Base-by-base conservation (phyloP, 768 basidiomycete genomes). In the Termitomyces titanicus region DNA sequence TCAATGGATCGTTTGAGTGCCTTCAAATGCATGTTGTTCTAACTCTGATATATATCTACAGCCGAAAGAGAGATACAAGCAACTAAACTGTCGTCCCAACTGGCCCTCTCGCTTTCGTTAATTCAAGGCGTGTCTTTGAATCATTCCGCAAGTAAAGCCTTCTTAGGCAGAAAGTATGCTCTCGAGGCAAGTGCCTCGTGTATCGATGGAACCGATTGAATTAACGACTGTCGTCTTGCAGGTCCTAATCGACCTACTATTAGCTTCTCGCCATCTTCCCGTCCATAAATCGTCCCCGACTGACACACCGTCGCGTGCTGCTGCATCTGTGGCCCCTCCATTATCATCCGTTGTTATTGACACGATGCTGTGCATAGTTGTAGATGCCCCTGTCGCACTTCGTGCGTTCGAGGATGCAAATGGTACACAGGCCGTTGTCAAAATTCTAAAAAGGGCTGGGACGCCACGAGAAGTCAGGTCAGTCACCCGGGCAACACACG, bases 381-480 rank as follows among this genome's bases (percentile, higher is more conserved):
- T 96, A 13, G 95, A 98, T 67, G 84, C 89, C 1, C 79, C 91
- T 0, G 61, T 69, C 7, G 85, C 92, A 6, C 70, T 94, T 13
- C 84, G 95, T 22, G 76, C 74, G 0, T 95, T 97, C 59, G 95
- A 98, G 69, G 79, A 81, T 17, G 76, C 78, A 27, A 81, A 78
- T 52, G 95, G 95, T 2, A 79, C 94, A 2, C 91, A 92, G 58
- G 80, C 82, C 0, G 79, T 96, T 7, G 92, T 94, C n/a, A 89
- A 86, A 65, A 84, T 93, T 29, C 77, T 97, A 35, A 98, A 98
- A 66, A 79, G 92, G 44, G 86, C 88, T 1, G 86, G 84, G 8
- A 92, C 92, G 8, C 86, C 89, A n/a, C 82, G 92, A 46, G 90
- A 92, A 73, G 89, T 95, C 54, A 76, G 92, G 94, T 95, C 55